Base-by-base conservation (phyloP, 768 basidiomycete species). In the Boletus reticuloceps region DNA sequence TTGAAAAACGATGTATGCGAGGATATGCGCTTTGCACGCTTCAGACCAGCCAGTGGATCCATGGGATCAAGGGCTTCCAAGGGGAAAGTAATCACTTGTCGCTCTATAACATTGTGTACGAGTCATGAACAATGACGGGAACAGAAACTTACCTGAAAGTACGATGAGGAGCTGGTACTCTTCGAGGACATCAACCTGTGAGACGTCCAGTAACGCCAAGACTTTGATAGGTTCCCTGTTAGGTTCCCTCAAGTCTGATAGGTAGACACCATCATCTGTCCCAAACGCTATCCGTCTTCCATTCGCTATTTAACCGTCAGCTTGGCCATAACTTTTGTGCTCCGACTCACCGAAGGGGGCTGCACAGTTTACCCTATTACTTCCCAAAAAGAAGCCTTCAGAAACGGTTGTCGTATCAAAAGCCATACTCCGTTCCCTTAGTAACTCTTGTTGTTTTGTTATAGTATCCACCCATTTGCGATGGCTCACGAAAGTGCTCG, bases 1-100 rank as follows among this genome's bases (percentile, higher is more conserved):
- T 98, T 98, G 83, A 99, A 98, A 76, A 98, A 98, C 3, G 93
- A 89, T 0, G 94, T 98, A 70, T 98, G 95, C 0, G 93, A 89
- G 0, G 96, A 91, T 65, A 98, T 94, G 54, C 93, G 84, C 73
- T 97, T 97, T 2, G 93, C 95, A 12, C 95, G 86, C 72, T 94
- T 97, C 55, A 97, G 74, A 2, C 94, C 94, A 3, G 91, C 87
- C 71, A 88, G 82, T 0, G 96, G 94, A 65, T 99, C 97, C 64
- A 84, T 82, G 2, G 88, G 86, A 63, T 97, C 92, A 40, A 99
- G 77, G 7, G 92, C 88, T 22, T 99, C 97, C 14, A 99, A 77
- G 0, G 94, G 94, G 76, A 97, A 98, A 1, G 96, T 97, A 47
- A 96, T 86, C 6, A 98, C 97, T 69, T 93, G 91, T 37, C 95